A percentile compares a stretch with the other conserved stretches of the same genome.
Evolutionary conservation across 164 flowering plant species (phyloP).

Genomic region (Paratinospora sagittata): DNA sequence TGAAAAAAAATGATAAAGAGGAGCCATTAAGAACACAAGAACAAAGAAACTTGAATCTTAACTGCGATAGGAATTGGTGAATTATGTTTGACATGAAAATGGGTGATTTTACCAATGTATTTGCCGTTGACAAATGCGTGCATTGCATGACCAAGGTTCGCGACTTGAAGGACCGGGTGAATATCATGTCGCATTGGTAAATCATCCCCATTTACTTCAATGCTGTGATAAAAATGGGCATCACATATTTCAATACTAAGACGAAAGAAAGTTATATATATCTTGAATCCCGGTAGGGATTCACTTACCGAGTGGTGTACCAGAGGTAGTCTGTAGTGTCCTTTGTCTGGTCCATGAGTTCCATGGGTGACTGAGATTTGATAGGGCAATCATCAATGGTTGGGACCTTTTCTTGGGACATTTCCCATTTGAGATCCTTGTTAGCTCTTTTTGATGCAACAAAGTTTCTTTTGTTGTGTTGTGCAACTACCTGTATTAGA

Average conservation of each 20-base stretch:
- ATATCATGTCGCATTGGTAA: constrained; percentile 38
- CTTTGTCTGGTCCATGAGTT: constrained; percentile 48
- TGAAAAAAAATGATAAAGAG: constrained; percentile 17
- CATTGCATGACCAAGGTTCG: constrained; percentile 76
- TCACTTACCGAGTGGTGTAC: constrained; percentile 66
- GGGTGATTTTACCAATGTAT: constrained; percentile 43
- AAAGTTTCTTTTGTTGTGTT: constrained; percentile 61
- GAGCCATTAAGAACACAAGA: neutral
- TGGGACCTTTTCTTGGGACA: constrained; percentile 41
- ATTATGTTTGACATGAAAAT: neutral
- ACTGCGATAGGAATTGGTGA: neutral
- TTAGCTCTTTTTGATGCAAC: constrained; percentile 23
- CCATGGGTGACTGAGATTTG: constrained; percentile 22
- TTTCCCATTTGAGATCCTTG: constrained; percentile 41
- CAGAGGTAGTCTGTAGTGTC: constrained; percentile 82
- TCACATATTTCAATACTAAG: neutral
- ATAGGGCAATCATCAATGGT: constrained; percentile 13
- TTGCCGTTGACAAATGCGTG: constrained; percentile 64
- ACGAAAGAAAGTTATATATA: neutral
- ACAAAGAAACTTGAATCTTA: constrained; percentile 1
- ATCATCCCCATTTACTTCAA: constrained; percentile 39
- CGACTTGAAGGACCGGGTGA: constrained; percentile 50
- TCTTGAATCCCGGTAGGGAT: neutral
- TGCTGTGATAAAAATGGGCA: constrained; percentile 28
- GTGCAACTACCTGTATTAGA: constrained; percentile 49